Evolutionary conservation across 2,329 filamentous ascomycete genomes (phyloP).

Genomic region (Cladosporium oxysporum): DNA sequence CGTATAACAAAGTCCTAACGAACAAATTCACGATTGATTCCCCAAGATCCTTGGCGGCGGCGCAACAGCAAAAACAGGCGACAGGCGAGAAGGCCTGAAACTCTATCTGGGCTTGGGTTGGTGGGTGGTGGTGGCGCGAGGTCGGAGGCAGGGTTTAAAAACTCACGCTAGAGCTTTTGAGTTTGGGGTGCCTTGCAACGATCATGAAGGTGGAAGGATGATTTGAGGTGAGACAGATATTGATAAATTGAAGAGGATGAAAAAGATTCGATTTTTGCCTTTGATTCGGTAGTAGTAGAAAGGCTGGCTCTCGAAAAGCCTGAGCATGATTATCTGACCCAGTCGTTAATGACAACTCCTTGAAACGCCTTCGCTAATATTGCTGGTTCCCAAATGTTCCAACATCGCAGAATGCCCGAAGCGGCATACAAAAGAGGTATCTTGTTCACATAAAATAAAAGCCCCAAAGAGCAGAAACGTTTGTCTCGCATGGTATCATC

Average conservation of each 20-base stretch:
- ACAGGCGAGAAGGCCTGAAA: neutral
- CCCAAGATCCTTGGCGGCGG: neutral
- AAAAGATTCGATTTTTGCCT: neutral
- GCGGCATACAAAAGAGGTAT: constrained; percentile 15
- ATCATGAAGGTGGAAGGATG: neutral
- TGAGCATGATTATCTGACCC: neutral
- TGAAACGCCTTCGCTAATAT: constrained; percentile 6
- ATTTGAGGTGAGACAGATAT: neutral
- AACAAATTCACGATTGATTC: neutral
- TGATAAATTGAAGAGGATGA: neutral
- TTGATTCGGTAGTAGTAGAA: neutral
- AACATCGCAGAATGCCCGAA: constrained; percentile 3
- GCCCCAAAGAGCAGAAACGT: neutral
- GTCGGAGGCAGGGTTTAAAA: neutral
- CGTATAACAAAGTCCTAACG: neutral
- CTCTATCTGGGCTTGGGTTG: neutral
- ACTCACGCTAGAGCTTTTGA: neutral
- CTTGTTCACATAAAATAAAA: constrained; percentile 12
- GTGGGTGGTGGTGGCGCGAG: neutral
- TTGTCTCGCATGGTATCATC: constrained; percentile 14
- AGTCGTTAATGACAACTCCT: neutral
- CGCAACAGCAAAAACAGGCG: neutral
- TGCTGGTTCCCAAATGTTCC: neutral
- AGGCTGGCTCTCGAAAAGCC: neutral
- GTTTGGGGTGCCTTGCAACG: neutral